phyloP scores from a whole-genome alignment of 73 alveolate species.

The Durusdinium trenchii region DNA sequence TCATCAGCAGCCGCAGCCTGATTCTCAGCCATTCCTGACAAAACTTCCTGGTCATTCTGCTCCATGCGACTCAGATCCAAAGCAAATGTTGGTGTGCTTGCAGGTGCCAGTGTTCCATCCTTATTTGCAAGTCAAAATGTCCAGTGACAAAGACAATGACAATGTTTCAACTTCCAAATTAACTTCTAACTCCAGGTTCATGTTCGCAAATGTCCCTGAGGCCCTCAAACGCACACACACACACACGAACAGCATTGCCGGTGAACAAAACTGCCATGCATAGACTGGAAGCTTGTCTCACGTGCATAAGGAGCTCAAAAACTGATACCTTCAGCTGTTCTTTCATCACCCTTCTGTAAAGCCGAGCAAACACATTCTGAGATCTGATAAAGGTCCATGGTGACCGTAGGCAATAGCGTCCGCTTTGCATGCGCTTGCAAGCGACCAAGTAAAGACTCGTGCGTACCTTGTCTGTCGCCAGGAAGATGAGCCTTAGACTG shows the following conservation, averaged over 20 bases:
- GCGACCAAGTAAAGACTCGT: background rate
- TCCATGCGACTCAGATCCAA: too few relatives aligned
- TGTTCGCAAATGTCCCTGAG: too few relatives aligned
- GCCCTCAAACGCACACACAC: too few relatives aligned
- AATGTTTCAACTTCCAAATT: too few relatives aligned
- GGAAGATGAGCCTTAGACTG: background rate
- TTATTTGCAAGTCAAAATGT: too few relatives aligned
- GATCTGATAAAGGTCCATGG: background rate
- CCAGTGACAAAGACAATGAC: too few relatives aligned
- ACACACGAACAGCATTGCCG: too few relatives aligned
- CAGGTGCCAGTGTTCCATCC: too few relatives aligned
- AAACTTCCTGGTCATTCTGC: too few relatives aligned
- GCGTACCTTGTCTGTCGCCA: slow-evolving; percentile 24
- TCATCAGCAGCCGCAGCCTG: background rate
- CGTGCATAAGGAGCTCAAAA: background rate
- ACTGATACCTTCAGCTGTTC: background rate
- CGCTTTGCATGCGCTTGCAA: background rate
- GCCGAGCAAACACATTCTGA: background rate
- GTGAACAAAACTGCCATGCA: too few relatives aligned
- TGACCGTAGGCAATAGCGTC: background rate
- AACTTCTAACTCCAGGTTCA: too few relatives aligned
- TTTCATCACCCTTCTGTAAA: background rate
- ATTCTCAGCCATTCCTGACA: background rate
- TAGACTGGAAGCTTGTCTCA: background rate
- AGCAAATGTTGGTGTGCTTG: too few relatives aligned